Conservation (phyloP, 192 early-diverging fungal genomes). For the Coemansia aciculifera region DNA sequence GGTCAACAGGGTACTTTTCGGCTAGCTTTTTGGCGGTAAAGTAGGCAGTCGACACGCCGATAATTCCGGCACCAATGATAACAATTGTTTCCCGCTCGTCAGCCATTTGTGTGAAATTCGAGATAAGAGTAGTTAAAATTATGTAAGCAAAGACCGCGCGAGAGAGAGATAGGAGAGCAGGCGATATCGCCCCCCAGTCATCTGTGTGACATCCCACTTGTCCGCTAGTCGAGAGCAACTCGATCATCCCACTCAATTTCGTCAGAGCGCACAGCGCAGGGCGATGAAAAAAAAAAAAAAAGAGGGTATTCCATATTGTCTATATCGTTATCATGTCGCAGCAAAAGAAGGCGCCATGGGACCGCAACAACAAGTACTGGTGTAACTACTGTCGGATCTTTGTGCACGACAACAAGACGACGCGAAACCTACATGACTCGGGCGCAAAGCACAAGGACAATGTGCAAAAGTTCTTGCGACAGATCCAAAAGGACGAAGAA, state of each 20-base stretch:
- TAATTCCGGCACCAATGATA: slow-evolving; percentile 46
- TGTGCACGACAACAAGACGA: slow-evolving; percentile 79
- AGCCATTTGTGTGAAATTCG: slow-evolving; percentile 14
- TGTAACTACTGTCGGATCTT: slow-evolving; percentile 84
- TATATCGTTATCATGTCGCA: slow-evolving; percentile 8
- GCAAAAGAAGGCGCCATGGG: slow-evolving; percentile 48
- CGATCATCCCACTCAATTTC: not conserved
- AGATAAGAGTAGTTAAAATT: not conserved
- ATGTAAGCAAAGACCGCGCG: not conserved
- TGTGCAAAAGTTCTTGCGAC: slow-evolving; percentile 71
- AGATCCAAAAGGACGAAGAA: slow-evolving; percentile 60
- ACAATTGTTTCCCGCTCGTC: slow-evolving; percentile 39
- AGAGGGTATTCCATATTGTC: not conserved
- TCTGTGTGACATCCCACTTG: slow-evolving; percentile 2
- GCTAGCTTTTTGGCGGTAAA: slow-evolving; percentile 39
- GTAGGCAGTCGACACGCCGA: slow-evolving; percentile 49
- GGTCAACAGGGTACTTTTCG: slow-evolving; percentile 15
- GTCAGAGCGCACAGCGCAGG: not conserved
- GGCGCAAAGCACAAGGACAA: slow-evolving; percentile 84
- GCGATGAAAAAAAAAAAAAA: not conserved
- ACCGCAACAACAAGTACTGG: slow-evolving; percentile 72
- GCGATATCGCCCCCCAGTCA: not conserved
- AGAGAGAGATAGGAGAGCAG: not conserved
- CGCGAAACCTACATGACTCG: slow-evolving; percentile 68
- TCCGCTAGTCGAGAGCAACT: not conserved